Conservation (phyloP, 169 alveolate genomes). For the Plasmodium billcollinsi region DNA sequence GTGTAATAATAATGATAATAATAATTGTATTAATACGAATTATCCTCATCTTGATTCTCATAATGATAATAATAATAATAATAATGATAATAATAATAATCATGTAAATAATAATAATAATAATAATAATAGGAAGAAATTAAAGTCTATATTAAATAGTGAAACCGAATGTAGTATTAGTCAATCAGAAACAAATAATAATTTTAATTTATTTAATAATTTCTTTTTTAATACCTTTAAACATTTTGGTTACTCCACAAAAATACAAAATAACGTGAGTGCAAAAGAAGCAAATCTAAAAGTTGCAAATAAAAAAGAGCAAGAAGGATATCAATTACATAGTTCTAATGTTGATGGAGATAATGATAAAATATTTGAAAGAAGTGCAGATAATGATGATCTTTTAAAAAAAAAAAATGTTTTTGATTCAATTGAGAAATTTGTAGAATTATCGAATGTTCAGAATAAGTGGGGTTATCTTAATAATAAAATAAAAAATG, state of each 20-base stretch:
- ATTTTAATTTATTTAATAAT: constrained; percentile 68
- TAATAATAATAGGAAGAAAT: constrained; percentile 13
- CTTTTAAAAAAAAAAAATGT: too few species aligned
- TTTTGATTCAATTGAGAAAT: too few species aligned
- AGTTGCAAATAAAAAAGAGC: too few species aligned
- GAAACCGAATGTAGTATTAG: constrained; percentile 77
- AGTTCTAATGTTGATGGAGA: background rate
- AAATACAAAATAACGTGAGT: constrained; percentile 6
- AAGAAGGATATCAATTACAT: too few species aligned
- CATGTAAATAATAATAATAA: background rate
- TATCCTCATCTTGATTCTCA: background rate
- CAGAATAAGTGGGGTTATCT: too few species aligned
- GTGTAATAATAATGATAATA: background rate
- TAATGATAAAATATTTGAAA: background rate
- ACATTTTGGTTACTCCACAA: constrained; percentile 67
- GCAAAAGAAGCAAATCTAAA: too few species aligned
- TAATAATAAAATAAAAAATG: constrained; percentile 8
- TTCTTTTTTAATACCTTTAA: constrained; percentile 43
- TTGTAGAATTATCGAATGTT: too few species aligned
- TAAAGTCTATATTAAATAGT: constrained; percentile 46
- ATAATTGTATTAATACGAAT: background rate
- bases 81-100: background rate
- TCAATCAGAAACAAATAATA: constrained; percentile 77
- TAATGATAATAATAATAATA: background rate
- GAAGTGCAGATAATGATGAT: too few species aligned